phyloP scores from a whole-genome alignment of 2,329 filamentous ascomycete species.

The Trichophyton rubrum region DNA sequence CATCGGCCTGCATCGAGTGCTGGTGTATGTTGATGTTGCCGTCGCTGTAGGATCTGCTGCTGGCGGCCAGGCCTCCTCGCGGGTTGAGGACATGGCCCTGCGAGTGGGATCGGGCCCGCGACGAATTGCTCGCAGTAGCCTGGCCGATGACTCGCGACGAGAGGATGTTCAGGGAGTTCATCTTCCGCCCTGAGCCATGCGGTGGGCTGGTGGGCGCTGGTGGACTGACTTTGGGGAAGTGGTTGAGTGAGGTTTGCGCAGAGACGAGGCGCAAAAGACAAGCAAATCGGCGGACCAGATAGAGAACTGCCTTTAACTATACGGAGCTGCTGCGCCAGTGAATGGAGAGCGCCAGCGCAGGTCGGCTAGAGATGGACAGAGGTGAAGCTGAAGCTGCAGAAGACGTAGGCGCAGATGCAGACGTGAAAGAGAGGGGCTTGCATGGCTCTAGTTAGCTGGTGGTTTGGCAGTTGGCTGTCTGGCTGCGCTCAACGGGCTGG shows the following conservation, averaged over 20 bases:
- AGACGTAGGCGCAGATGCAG: neutral
- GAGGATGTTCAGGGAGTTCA: conserved; percentile 96
- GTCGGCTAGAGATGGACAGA: too few species aligned
- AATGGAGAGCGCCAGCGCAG: too few species aligned
- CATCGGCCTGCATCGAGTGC: conserved; percentile 19
- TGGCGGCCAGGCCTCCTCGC: conserved; percentile 25
- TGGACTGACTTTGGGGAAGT: neutral
- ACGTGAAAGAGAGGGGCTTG: neutral
- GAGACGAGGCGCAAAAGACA: too few species aligned
- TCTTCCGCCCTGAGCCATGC: conserved; percentile 48
- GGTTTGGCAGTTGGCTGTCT: too few species aligned
- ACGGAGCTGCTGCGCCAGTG: too few species aligned
- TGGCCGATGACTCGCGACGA: conserved; percentile 65
- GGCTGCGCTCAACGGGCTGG: too few species aligned
- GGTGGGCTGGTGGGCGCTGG: neutral
- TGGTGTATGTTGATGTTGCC: conserved; percentile 22
- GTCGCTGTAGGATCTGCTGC: conserved; percentile 33
- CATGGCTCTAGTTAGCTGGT: too few species aligned
- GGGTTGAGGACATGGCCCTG: conserved; percentile 33
- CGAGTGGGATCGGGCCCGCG: conserved; percentile 43
- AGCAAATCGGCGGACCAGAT: too few species aligned
- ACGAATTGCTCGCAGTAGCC: conserved; percentile 34
- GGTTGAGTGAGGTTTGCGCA: too few species aligned
- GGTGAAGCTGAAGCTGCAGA: too few species aligned
- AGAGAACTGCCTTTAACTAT: too few species aligned